Conservation (phyloP, 2,329 filamentous ascomycete genomes). For the Ceratocystis cubensis region DNA sequence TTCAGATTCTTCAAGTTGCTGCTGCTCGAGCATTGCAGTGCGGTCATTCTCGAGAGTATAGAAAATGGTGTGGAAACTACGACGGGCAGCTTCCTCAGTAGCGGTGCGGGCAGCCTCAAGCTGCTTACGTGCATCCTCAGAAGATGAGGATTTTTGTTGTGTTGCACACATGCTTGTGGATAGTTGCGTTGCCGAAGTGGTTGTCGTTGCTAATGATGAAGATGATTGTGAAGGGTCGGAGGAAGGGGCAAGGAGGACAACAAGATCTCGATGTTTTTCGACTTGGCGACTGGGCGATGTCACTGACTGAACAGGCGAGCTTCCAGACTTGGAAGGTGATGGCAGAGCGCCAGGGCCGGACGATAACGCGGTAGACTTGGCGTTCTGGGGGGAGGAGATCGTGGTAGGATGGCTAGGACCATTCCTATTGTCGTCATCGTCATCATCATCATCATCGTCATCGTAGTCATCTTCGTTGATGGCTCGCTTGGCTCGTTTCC, state of each 20-base stretch:
- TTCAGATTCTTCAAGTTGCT: constrained; percentile 91
- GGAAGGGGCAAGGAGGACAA: constrained; percentile 14
- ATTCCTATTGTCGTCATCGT: constrained; percentile 55
- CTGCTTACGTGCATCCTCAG: constrained; percentile 83
- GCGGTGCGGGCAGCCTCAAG: constrained; percentile 84
- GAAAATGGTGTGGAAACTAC: constrained; percentile 85
- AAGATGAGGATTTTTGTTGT: constrained; percentile 50
- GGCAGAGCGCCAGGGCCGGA: constrained; percentile 46
- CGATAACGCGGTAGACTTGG: constrained; percentile 32
- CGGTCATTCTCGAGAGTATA: constrained; percentile 92
- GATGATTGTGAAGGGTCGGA: constrained; percentile 9
- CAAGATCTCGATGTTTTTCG: constrained; percentile 19
- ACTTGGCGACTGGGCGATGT: constrained; percentile 37
- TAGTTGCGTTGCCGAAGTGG: neutral
- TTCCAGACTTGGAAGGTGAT: constrained; percentile 58
- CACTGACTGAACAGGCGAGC: constrained; percentile 50
- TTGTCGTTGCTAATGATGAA: neutral
- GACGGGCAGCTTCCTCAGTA: constrained; percentile 77
- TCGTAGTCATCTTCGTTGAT: constrained; percentile 81
- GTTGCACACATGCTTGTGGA: constrained; percentile 31
- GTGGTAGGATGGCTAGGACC: constrained; percentile 35
- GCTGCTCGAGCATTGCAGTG: constrained; percentile 94
- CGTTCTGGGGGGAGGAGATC: constrained; percentile 38
- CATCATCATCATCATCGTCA: constrained; percentile 71
- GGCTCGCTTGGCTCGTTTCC: constrained; percentile 62